These are phyloP conservation scores for Vaucheria bursata DNA, from an alignment of 352 stramenopile species.

Conservation along the genomic window DNA sequence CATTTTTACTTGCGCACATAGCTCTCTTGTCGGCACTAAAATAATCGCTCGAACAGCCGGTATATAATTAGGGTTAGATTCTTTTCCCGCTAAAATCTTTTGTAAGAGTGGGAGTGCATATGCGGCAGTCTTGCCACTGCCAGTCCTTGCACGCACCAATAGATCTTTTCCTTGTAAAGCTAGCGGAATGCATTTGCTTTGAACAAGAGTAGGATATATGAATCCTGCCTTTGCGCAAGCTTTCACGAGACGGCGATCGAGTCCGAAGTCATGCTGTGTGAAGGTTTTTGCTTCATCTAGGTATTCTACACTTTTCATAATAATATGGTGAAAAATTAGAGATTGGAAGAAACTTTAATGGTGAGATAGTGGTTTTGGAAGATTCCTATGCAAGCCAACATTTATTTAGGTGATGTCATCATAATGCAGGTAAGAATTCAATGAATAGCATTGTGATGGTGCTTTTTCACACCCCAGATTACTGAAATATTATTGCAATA, in stretches of 20 bases:
- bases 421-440: too few species aligned
- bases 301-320: background rate
- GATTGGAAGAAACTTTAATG: too few species aligned
- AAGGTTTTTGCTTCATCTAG: slow-evolving; percentile 31
- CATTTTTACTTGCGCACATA: slow-evolving; percentile 82
- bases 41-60: slow-evolving; percentile 66
- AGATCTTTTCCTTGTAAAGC: slow-evolving; percentile 82
- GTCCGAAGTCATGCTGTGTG: slow-evolving; percentile 46
- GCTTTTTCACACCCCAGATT: too few species aligned
- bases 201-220: slow-evolving; percentile 54
- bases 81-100: slow-evolving; percentile 63
- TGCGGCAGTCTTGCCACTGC: slow-evolving; percentile 84
- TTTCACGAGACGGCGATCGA: slow-evolving; percentile 52
- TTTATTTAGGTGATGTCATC: too few species aligned
- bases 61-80: slow-evolving; percentile 25
- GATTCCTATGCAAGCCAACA: too few species aligned
- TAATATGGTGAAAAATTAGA: too few species aligned
- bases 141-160: slow-evolving; percentile 77
- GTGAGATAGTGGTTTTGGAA: too few species aligned
- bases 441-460: too few species aligned
- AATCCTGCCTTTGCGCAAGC: slow-evolving; percentile 51
- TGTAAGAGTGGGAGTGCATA: slow-evolving; percentile 80
- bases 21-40: slow-evolving; percentile 90
- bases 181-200: slow-evolving; percentile 75
- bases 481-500: too few species aligned